These are phyloP conservation scores for Fusarium torulosum DNA, from an alignment of 2,329 filamentous ascomycete genomes.

Conservation along the genomic window DNA sequence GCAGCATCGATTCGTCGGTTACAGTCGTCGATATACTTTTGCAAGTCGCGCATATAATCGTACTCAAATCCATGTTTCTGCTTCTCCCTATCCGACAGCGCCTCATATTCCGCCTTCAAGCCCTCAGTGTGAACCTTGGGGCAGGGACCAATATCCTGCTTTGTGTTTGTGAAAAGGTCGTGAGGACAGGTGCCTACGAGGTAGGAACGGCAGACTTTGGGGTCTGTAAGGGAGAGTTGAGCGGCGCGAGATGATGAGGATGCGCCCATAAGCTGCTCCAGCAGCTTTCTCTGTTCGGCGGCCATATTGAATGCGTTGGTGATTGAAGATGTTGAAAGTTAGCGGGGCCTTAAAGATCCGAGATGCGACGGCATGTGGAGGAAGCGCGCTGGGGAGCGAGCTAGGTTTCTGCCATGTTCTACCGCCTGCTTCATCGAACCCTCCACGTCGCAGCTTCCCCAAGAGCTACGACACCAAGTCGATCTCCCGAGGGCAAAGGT, in stretches of 20 bases:
- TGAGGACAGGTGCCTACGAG: slow-evolving; percentile 95
- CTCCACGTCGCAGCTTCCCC: slow-evolving; percentile 46
- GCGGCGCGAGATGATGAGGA: slow-evolving; percentile 79
- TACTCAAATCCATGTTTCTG: slow-evolving; percentile 91
- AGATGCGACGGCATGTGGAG: slow-evolving; percentile 46
- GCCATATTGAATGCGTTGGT: slow-evolving; percentile 67
- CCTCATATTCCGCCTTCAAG: slow-evolving; percentile 89
- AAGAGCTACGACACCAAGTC: slow-evolving; percentile 21
- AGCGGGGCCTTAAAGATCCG: slow-evolving; percentile 39
- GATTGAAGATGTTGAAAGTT: slow-evolving; percentile 29
- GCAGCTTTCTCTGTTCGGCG: slow-evolving; percentile 96
- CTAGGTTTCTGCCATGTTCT: slow-evolving; percentile 42
- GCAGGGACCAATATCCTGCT: slow-evolving; percentile 93
- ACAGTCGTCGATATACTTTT: slow-evolving; percentile 97
- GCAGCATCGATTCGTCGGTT: slow-evolving; percentile 92
- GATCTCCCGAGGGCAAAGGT: slow-evolving; percentile 33
- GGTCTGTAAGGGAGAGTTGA: slow-evolving; percentile 88
- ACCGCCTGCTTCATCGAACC: slow-evolving; percentile 43
- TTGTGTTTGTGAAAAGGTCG: slow-evolving; percentile 99
- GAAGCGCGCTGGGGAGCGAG: slow-evolving; percentile 38
- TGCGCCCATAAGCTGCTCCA: slow-evolving; percentile 94
- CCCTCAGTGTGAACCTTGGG: slow-evolving; percentile 89
- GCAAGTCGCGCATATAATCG: slow-evolving; percentile 95
- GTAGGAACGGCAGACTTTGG: slow-evolving; percentile 95
- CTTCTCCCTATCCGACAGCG: slow-evolving; percentile 76